Evolutionary conservation across 1,284 basidiomycete species (phyloP).

Genomic region (Schizophyllum amplum): DNA sequence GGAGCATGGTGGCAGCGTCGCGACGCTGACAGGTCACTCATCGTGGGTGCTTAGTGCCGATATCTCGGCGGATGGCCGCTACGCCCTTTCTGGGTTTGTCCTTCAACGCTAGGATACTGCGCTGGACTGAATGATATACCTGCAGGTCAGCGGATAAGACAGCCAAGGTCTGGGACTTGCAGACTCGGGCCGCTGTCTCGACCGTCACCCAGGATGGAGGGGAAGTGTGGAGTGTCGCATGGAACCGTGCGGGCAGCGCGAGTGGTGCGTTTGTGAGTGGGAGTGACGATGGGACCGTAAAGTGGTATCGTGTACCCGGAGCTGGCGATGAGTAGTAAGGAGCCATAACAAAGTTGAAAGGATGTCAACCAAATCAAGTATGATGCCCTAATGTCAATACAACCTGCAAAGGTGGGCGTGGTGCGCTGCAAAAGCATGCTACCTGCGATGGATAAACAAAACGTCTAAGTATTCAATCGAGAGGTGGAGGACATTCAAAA

Average conservation of each 20-base stretch:
- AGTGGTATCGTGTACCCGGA: slow-evolving; percentile 72
- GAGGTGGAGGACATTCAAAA: neutral
- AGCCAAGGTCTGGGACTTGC: slow-evolving; percentile 85
- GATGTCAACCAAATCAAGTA: no score
- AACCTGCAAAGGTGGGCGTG: no score
- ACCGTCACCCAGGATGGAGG: slow-evolving; percentile 63
- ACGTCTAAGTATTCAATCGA: neutral
- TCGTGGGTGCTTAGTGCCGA: slow-evolving; percentile 82
- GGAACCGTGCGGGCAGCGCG: slow-evolving; percentile 52
- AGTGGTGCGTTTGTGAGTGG: slow-evolving; percentile 70
- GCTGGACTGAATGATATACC: neutral
- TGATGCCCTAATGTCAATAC: no score
- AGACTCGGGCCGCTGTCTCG: slow-evolving; percentile 67
- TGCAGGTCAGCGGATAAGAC: slow-evolving; percentile 75
- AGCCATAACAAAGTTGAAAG: neutral
- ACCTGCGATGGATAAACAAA: neutral
- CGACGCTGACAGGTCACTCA: slow-evolving; percentile 74
- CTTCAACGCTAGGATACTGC: neutral
- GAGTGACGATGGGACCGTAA: slow-evolving; percentile 72
- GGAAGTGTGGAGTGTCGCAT: slow-evolving; percentile 82
- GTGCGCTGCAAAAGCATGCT: neutral
- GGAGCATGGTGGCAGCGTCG: slow-evolving; percentile 67
- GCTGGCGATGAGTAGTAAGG: slow-evolving; percentile 2
- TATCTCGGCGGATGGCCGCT: slow-evolving; percentile 69
- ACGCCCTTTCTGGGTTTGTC: slow-evolving; percentile 75